Evolutionary conservation across 129 eudicot genomes (phyloP).

Genomic region (Saposhnikovia divaricata): DNA sequence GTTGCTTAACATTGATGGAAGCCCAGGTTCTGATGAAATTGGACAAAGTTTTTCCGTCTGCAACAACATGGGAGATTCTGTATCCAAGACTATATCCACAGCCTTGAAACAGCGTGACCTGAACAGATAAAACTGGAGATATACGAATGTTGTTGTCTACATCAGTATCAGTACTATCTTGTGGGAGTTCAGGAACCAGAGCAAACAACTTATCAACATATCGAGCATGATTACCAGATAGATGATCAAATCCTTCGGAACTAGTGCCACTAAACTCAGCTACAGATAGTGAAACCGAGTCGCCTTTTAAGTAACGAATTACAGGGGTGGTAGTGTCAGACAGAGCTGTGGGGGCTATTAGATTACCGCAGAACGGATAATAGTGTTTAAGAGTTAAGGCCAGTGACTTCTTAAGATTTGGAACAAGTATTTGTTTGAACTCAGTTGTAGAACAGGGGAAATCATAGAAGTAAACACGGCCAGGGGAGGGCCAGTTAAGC

Average conservation of each 20-base stretch:
- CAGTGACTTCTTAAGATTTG: background rate
- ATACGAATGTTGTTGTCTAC: background rate
- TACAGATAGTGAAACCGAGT: constrained; percentile 9
- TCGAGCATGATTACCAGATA: constrained; percentile 11
- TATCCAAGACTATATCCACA: constrained; percentile 14
- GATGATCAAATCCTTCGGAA: constrained; percentile 21
- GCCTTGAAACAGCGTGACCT: constrained; percentile 20
- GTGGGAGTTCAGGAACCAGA: constrained; percentile 14
- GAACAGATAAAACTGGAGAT: constrained; percentile 21
- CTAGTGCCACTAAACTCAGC: constrained; percentile 8
- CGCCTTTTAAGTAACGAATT: no score
- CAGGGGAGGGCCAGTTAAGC: background rate
- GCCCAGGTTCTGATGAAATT: constrained; percentile 19
- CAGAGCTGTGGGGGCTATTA: background rate
- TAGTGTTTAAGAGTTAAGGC: constrained; percentile 6
- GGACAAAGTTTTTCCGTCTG: constrained; percentile 15
- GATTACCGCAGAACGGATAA: background rate
- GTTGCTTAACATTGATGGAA: background rate
- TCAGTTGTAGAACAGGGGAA: background rate
- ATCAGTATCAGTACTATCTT: background rate
- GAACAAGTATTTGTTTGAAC: background rate
- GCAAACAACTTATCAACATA: constrained; percentile 2
- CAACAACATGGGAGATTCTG: background rate
- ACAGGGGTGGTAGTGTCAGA: no score
- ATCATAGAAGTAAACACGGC: background rate